Base-by-base conservation (phyloP, 371 early-diverging fungal species). In the Nematocida sp. region DNA sequence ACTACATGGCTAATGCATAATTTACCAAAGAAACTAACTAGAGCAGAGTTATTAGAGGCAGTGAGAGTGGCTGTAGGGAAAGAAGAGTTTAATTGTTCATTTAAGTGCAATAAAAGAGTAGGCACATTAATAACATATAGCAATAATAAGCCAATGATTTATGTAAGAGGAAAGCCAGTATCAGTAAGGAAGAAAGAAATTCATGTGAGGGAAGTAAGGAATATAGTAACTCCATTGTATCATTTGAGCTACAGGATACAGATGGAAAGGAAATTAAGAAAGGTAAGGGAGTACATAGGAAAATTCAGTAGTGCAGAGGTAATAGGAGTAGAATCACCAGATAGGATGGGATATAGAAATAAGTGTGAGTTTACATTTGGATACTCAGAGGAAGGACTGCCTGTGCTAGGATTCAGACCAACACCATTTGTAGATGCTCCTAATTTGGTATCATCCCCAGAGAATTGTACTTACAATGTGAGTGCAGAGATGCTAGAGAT, bases 281-380 rank as follows among this genome's bases (percentile, higher is more conserved):
- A 31, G 35, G 46, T 65, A 7, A 19, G n/a, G 15, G 49, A 60
- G 4, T 25, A 19, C 5, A 31, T 15, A 9, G 19, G 21, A 0
- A 21, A 19, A 17, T 29, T 70, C n/a, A 34, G 49, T 13, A 35
- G 57, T 21, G 40, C 4, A 0, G 49, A 46, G 21, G 55, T 11
- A 34, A 9, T 17, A 5, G 35, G 82, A 0, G 82, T 89, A 34
- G 82, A 85, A 1, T 90, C 90, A 13, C 91, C 91, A 17, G 75
- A 81, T 3, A 29, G 76, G 1, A 77, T 84, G 35, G 86, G 86
- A 1, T 91, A 90, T 79, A 85, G 90, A 29, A 89, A 84, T 65
- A 90, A 90, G 78, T 88, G 89, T 78, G 90, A 91, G 67, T 90
- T 89, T 63, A 85, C 88, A 0, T 85, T 89, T 54, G 91, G 91